Percentiles rank a stretch among this genome's conserved stretches.
These are phyloP conservation scores for Sugiyamaella pinicola DNA, from an alignment of 1,139 yeast species.

Conservation along the genomic window DNA sequence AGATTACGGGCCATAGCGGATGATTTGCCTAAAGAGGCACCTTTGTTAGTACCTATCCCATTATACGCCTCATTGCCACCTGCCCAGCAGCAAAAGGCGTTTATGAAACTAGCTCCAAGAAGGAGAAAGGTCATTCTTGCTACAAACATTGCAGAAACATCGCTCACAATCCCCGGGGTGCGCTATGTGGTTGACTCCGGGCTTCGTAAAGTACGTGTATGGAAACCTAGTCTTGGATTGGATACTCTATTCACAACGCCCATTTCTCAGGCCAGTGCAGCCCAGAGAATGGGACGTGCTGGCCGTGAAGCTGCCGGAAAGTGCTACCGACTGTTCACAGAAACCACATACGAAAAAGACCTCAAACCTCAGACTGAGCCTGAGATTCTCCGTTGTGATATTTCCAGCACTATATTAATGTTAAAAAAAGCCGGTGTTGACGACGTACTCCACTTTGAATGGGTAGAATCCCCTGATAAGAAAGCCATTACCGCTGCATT, in stretches of 20 bases:
- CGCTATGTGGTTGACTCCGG: slow-evolving; percentile 93
- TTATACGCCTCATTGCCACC: slow-evolving; percentile 93
- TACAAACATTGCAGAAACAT: slow-evolving; percentile 96
- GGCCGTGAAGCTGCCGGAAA: slow-evolving; percentile 96
- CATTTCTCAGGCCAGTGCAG: slow-evolving; percentile 90
- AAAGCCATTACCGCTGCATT: slow-evolving; percentile 76
- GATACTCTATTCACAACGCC: slow-evolving; percentile 91
- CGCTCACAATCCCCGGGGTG: slow-evolving; percentile 95
- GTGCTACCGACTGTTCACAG: slow-evolving; percentile 82
- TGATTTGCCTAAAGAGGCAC: slow-evolving; percentile 63
- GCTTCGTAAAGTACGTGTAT: slow-evolving; percentile 84
- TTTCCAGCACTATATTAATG: slow-evolving; percentile 79
- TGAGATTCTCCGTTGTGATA: slow-evolving; percentile 84
- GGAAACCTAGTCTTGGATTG: slow-evolving; percentile 90
- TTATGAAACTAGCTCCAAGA: slow-evolving; percentile 58
- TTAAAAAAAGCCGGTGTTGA: slow-evolving; percentile 81
- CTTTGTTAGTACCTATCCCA: slow-evolving; percentile 74
- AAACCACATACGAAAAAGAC: slow-evolving; percentile 56
- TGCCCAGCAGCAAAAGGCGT: slow-evolving; percentile 74
- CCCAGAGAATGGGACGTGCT: slow-evolving; percentile 97
- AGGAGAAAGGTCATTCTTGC: slow-evolving; percentile 85
- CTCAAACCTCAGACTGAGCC: slow-evolving; percentile 85
- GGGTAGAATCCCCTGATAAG: slow-evolving; percentile 90
- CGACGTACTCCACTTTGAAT: slow-evolving; percentile 82
- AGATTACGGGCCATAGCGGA: slow-evolving; percentile 63